A percentile compares a stretch with the other conserved stretches of the same genome.
These are phyloP conservation scores for Leccinum subtestaceum DNA, from an alignment of 768 basidiomycete genomes.

Conservation along the genomic window DNA sequence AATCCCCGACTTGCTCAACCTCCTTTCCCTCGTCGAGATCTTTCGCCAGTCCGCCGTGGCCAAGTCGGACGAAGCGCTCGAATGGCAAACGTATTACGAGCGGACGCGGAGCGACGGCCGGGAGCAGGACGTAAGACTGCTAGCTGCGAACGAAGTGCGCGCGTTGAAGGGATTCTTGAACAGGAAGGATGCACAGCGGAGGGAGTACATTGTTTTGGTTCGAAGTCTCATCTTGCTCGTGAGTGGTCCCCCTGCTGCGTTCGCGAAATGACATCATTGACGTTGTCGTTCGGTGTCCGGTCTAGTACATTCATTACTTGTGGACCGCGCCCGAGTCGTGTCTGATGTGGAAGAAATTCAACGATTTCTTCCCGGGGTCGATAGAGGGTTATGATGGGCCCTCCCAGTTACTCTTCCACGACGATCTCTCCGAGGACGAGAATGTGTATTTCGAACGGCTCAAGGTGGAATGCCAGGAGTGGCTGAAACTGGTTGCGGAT, in stretches of 20 bases:
- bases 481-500: slow-evolving; percentile 15
- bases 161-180: slow-evolving; percentile 10
- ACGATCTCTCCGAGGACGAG: slow-evolving; percentile 23
- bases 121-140: slow-evolving; percentile 14
- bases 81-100: slow-evolving; percentile 27
- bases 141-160: slow-evolving; percentile 18
- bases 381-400: slow-evolving; percentile 2
- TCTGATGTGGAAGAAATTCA: slow-evolving; percentile 18
- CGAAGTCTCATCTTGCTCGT: slow-evolving; percentile 23
- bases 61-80: slow-evolving; percentile 20
- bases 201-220: slow-evolving; percentile 25
- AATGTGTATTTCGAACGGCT: slow-evolving; percentile 16
- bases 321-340: slow-evolving; percentile 29
- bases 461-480: slow-evolving; percentile 17
- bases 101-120: slow-evolving; percentile 3
- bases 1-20: slow-evolving; percentile 29
- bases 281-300: neutral
- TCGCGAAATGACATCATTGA: neutral
- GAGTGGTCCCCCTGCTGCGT: neutral
- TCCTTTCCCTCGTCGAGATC: slow-evolving; percentile 22
- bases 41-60: slow-evolving; percentile 19
- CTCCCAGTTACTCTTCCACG: slow-evolving; percentile 25
- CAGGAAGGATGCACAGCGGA: slow-evolving; percentile 14
- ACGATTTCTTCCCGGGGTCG: slow-evolving; percentile 31
- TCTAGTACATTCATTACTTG: slow-evolving; percentile 29